Evolutionary conservation across 441 rosid species (phyloP).

Genomic region (Kokia cookei): DNA sequence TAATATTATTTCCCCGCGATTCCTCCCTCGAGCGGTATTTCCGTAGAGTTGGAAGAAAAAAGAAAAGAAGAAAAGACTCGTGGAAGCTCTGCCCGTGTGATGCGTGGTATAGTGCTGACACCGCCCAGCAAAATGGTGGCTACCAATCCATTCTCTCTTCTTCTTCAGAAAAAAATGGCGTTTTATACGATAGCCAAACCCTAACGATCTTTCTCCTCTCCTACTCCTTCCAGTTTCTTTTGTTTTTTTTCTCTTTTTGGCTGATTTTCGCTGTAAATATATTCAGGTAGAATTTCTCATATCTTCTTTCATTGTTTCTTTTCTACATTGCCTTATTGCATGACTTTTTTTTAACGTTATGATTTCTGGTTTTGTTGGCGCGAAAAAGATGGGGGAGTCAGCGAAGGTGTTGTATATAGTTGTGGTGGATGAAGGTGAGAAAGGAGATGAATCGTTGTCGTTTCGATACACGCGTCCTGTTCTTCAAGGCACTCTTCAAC

Average conservation of each 20-base stretch:
- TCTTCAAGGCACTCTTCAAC: conserved; percentile 88
- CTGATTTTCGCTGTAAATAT: neutral
- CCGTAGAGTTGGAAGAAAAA: neutral
- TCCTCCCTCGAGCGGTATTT: neutral
- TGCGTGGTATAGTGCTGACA: conserved; percentile 55
- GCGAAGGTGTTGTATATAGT: conserved; percentile 76
- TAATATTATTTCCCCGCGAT: neutral
- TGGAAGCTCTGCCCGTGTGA: conserved; percentile 39
- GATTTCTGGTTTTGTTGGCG: neutral
- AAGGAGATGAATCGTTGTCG: conserved; percentile 40
- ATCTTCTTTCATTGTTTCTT: neutral
- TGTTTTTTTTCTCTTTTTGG: neutral
- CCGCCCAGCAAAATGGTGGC: conserved; percentile 41
- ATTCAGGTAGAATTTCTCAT: neutral
- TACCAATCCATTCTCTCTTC: conserved; percentile 11
- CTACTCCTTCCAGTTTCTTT: neutral
- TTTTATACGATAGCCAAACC: conserved; percentile 8
- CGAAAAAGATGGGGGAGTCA: conserved; percentile 45
- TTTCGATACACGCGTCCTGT: conserved; percentile 86
- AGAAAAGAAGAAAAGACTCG: conserved; percentile 31
- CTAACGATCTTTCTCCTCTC: conserved; percentile 5
- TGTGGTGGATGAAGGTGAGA: conserved; percentile 50
- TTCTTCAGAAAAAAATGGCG: conserved; percentile 10
- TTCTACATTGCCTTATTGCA: conserved; percentile 16
- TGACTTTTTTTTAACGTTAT: neutral